Evolutionary conservation across 805 yeast species (phyloP), one percentile per base, ranked within the genome.

Genomic region (Scheffersomyces amazonensis): DNA sequence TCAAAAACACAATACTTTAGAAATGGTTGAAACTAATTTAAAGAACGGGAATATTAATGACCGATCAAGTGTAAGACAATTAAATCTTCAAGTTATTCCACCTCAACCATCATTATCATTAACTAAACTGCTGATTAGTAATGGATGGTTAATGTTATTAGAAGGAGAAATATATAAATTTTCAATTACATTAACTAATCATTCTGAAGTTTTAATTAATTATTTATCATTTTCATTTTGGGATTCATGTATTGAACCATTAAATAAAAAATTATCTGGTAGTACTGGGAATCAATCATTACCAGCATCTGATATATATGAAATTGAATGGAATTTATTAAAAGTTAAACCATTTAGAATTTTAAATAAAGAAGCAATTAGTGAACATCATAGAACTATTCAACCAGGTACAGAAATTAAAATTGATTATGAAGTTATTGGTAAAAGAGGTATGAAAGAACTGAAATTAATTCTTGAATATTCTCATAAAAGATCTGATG

Each of bases 201-300:
- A 73, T 15, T 80, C 91, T 0, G 53, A 60, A 4, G 80, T 81
- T 3, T 51, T 70, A 1, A 78, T 83, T 31, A 76, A 80, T 38
- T 69, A 73, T 35, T 48, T 87, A 23, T 69, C 80, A 3, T 80
- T 84, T 43, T 74, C 80, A 5, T 80, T 81, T 47, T 68, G 78
- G 64, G 96, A 87, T 52, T 82, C 93, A 1, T 82, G 93, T 0
- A 72, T 76, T 5, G 89, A 80, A 22, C 76, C 83, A 0, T 58
- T 86, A 37, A 76, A 71, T 41, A 66, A 72, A n/a, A 76, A 79
- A 10, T 59, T 86, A 23, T 71, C 66, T 32, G 66, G 67, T 22
- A 34, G 45, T 21, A 31, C 39, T 9, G 53, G 49, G 2, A 29
- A 29, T 9, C 72, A 60, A 30, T 59, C 62, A 2, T 52, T 80